These are phyloP conservation scores for Magnolia kwangsiensis DNA, from an alignment of 164 flowering plant genomes.

Conservation along the genomic window DNA sequence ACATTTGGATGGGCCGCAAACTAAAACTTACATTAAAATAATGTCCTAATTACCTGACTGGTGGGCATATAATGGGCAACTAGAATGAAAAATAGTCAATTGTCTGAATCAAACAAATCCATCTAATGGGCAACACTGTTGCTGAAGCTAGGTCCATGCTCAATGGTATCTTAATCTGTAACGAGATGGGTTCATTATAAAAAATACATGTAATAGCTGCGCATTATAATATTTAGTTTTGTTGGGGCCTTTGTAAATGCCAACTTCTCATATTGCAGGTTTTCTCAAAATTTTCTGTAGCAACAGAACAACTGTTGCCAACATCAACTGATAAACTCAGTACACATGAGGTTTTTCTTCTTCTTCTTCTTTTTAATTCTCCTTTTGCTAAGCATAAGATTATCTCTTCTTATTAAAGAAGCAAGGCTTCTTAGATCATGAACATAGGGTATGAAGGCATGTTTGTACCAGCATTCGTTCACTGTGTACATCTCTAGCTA, in stretches of 20 bases:
- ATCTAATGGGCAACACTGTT: too few relatives aligned
- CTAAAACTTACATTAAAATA: too few relatives aligned
- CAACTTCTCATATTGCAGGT: conserved; percentile 39
- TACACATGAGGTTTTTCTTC: conserved; percentile 5
- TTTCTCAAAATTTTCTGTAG: conserved; percentile 32
- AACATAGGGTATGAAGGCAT: neutral
- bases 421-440: too few relatives aligned
- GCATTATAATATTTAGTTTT: neutral
- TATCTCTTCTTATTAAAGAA: neutral
- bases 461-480: neutral
- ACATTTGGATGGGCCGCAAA: too few relatives aligned
- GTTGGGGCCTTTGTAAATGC: neutral
- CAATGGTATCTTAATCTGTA: too few relatives aligned
- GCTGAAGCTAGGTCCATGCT: too few relatives aligned
- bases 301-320: conserved; percentile 29
- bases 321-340: conserved; percentile 38
- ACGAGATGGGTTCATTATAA: too few relatives aligned
- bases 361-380: neutral
- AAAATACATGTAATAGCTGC: too few relatives aligned
- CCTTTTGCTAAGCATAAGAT: neutral
- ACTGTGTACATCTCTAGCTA: neutral
- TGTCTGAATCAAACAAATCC: too few relatives aligned
- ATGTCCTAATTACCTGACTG: too few relatives aligned
- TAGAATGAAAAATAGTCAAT: too few relatives aligned
- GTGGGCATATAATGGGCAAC: too few relatives aligned